Evolutionary conservation across 2,329 filamentous ascomycete species (phyloP), one percentile per base, ranked within the genome.

Genomic region (Aureobasidium sp.): DNA sequence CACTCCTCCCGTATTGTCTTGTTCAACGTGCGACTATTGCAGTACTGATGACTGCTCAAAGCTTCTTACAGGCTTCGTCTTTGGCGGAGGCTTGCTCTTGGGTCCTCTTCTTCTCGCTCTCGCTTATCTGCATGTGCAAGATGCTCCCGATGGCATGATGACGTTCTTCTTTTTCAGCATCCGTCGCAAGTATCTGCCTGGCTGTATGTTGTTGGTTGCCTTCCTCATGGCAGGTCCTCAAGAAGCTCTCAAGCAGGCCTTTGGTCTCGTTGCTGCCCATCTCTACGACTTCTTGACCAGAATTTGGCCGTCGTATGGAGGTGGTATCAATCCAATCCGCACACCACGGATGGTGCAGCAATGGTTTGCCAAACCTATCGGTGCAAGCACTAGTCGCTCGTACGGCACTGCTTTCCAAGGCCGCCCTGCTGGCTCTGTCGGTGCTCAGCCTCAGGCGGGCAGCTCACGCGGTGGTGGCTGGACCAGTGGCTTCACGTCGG

Each of bases 221-320:
- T 80, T 96, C 26, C 77, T 97, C 59, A 84, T 89, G 71, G 80
- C 76, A 5, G 87, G 87, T 12, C 80, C 81, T 39, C 67, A 74
- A 3, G 76, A 76, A 20, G 82, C 89, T 12, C 71, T 89, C 62
- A 70, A 86, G 4, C 86, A 95, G 70, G 74, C 85, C 5, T 89
- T 84, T 37, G 94, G 94, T n/a, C 80, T 99, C 12, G 66, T 96
- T 47, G 90, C 92, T 13, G 92, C 92, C 5, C 94, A 99, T 73
- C 71, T 94, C 24, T 96, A 91, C 75, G 90, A 97, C 72, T 99
- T 97, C 71, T 75, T 97, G 55, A 91, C 89, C 2, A 84, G 90
- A 53, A 82, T 97, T 46, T 97, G 92, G 81, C 94, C 94, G 5
- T 85, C 89, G 61, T 94, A 94, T 71, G 93, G 92, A 36, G 89